phyloP scores from a whole-genome alignment of 2,329 filamentous ascomycete species.

The Dothidotthia symphoricarpi region DNA sequence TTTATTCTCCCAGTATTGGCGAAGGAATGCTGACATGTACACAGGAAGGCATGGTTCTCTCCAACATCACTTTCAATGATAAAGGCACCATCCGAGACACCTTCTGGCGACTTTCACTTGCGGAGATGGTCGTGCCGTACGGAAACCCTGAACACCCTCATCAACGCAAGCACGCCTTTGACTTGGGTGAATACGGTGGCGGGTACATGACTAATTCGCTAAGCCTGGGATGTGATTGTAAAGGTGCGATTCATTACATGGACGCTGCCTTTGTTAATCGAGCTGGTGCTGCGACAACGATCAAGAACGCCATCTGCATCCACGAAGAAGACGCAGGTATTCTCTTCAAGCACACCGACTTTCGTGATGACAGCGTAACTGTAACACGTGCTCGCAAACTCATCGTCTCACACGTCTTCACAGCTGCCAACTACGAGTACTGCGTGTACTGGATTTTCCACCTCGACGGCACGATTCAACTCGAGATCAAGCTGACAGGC shows the following conservation, averaged over 20 bases:
- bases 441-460: constrained; percentile 86
- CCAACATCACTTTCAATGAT: constrained; percentile 87
- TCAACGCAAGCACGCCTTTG: constrained; percentile 78
- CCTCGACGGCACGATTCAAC: constrained; percentile 87
- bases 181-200: constrained; percentile 76
- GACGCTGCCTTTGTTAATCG: constrained; percentile 81
- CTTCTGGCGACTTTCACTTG: constrained; percentile 85
- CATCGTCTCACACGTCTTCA: constrained; percentile 88
- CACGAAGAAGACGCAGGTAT: constrained; percentile 93
- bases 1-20: no score
- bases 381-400: constrained; percentile 85
- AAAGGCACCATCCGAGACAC: constrained; percentile 71
- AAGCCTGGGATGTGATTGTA: constrained; percentile 78
- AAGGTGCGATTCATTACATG: constrained; percentile 87
- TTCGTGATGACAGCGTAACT: constrained; percentile 82
- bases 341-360: constrained; percentile 91
- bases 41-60: constrained; percentile 89
- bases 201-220: constrained; percentile 83
- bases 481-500: constrained; percentile 84
- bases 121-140: constrained; percentile 93
- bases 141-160: constrained; percentile 78
- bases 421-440: constrained; percentile 95
- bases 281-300: constrained; percentile 70
- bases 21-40: no score
- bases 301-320: constrained; percentile 94